phyloP scores from a whole-genome alignment of 192 early-diverging fungal species.

The Mortierella antarctica region DNA sequence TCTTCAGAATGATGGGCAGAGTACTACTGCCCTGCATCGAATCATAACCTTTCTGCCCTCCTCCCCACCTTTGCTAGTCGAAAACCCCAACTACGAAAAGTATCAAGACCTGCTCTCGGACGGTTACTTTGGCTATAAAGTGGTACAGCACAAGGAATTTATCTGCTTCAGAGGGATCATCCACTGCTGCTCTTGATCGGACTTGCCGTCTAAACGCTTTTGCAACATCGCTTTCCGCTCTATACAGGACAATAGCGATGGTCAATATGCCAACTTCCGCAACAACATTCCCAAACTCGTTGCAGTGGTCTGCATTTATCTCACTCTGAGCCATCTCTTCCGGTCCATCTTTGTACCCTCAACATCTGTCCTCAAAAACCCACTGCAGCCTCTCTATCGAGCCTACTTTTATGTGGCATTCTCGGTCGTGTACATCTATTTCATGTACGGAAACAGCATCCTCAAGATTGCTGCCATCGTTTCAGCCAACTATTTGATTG shows the following conservation, averaged over 20 bases:
- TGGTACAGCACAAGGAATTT: slow-evolving; percentile 11
- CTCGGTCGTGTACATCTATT: slow-evolving; percentile 69
- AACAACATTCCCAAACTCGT: slow-evolving; percentile 69
- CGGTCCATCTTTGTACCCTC: slow-evolving; percentile 32
- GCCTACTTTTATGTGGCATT: slow-evolving; percentile 69
- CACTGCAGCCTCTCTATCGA: slow-evolving; percentile 25
- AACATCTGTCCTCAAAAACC: slow-evolving; percentile 14
- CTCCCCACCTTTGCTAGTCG: not conserved
- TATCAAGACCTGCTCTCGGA: slow-evolving; percentile 42
- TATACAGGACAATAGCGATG: slow-evolving; percentile 76
- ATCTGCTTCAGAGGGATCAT: too few relatives aligned
- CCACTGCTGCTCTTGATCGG: not conserved
- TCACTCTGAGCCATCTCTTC: slow-evolving; percentile 61
- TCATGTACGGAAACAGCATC: slow-evolving; percentile 79
- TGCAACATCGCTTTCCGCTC: not conserved
- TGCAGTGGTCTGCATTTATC: slow-evolving; percentile 59
- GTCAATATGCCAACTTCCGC: slow-evolving; percentile 75
- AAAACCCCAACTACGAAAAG: slow-evolving; percentile 52
- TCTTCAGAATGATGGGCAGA: not conserved
- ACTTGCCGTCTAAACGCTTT: not conserved
- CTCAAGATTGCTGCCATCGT: slow-evolving; percentile 81
- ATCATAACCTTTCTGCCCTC: not conserved
- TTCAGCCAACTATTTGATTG: slow-evolving; percentile 73
- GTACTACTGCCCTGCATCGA: too few relatives aligned
- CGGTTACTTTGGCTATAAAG: slow-evolving; percentile 50